Evolutionary conservation across 805 yeast species (phyloP).

Genomic region (Hyphopichia homilentoma): DNA sequence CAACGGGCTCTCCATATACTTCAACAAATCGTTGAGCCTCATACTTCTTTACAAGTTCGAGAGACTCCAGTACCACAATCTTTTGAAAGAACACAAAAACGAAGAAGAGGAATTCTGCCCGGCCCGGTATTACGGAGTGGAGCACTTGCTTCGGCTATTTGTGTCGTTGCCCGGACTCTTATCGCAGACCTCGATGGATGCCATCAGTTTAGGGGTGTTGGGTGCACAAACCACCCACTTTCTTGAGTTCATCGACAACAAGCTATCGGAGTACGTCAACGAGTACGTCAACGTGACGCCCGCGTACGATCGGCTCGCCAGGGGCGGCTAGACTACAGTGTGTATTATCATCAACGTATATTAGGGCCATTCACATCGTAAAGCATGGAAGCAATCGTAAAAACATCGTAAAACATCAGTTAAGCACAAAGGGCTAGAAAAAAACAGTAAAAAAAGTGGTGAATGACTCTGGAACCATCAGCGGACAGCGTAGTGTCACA

Average conservation of each 20-base stretch:
- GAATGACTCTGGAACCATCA: no score
- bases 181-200: slow-evolving; percentile 75
- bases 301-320: slow-evolving; percentile 35
- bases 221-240: slow-evolving; percentile 53
- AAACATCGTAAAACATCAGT: slow-evolving; percentile 2
- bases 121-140: slow-evolving; percentile 66
- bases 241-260: slow-evolving; percentile 46
- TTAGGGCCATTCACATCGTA: slow-evolving; percentile 2
- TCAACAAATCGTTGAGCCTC: slow-evolving; percentile 68
- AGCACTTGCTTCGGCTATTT: slow-evolving; percentile 75
- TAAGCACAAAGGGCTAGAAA: background rate
- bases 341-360: no score
- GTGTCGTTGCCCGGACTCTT: slow-evolving; percentile 81
- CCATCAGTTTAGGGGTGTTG: slow-evolving; percentile 57
- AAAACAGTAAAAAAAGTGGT: no score
- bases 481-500: no score
- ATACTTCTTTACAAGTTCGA: slow-evolving; percentile 72
- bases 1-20: slow-evolving; percentile 66
- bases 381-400: slow-evolving; percentile 1
- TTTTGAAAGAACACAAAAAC: slow-evolving; percentile 36
- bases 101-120: slow-evolving; percentile 23
- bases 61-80: slow-evolving; percentile 63
- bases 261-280: slow-evolving; percentile 32
- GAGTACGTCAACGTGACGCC: slow-evolving; percentile 37
- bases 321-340: no score